A percentile compares a stretch with the other conserved stretches of the same genome.
Evolutionary conservation across 2,329 filamentous ascomycete genomes (phyloP).

Genomic region (Pyrenophora tritici-repentis): DNA sequence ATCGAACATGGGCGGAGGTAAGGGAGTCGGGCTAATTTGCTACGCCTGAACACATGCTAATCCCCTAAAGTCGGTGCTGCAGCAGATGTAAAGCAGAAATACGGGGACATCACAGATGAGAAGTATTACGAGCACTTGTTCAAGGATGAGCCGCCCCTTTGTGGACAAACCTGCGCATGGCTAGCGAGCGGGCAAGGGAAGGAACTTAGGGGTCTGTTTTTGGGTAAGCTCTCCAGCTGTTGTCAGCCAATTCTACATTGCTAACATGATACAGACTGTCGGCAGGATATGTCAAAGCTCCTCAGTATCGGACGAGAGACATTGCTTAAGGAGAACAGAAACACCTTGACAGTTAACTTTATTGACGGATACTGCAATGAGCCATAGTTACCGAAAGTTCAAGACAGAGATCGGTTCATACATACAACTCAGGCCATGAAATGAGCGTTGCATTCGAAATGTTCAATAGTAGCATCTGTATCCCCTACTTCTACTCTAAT

Average conservation of each 20-base stretch:
- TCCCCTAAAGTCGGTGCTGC: slow-evolving; percentile 19
- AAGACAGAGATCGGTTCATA: too few relatives aligned
- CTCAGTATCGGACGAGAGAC: slow-evolving; percentile 31
- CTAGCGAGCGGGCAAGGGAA: slow-evolving; percentile 35
- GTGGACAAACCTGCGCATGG: slow-evolving; percentile 40
- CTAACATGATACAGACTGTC: slow-evolving; percentile 25
- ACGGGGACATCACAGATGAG: slow-evolving; percentile 34
- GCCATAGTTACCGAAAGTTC: slow-evolving; percentile 14
- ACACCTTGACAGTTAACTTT: slow-evolving; percentile 38
- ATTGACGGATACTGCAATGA: slow-evolving; percentile 39
- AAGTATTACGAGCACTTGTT: slow-evolving; percentile 33
- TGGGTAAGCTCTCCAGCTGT: slow-evolving; percentile 19
- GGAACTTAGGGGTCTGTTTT: slow-evolving; percentile 33
- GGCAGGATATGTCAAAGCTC: slow-evolving; percentile 35
- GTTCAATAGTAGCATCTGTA: too few relatives aligned
- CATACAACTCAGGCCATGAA: too few relatives aligned
- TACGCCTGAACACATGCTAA: slow-evolving; percentile 6
- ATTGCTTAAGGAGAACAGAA: slow-evolving; percentile 33
- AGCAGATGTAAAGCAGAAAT: slow-evolving; percentile 34
- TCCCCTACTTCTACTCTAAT: too few relatives aligned
- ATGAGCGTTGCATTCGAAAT: too few relatives aligned
- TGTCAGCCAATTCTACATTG: fast-evolving
- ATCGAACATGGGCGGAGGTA: slow-evolving; percentile 35
- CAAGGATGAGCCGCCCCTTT: slow-evolving; percentile 34
- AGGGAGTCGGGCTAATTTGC: neutral